Evolutionary conservation across 2,329 filamentous ascomycete genomes (phyloP), one percentile per base, ranked within the genome.

Genomic region (Fusarium humuli): DNA sequence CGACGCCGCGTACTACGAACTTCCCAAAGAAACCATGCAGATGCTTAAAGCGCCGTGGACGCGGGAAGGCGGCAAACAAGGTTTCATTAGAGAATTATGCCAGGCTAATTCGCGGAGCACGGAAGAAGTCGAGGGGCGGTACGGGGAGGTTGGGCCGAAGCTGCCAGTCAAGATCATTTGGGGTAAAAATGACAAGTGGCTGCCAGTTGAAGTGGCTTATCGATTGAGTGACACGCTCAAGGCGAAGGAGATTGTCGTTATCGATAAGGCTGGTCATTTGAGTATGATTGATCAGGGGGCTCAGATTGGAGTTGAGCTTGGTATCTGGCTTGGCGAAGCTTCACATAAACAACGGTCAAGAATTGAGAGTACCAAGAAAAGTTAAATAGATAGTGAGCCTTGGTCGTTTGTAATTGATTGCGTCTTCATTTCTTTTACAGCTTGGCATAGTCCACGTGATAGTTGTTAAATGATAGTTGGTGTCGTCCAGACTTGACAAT

Each of bases 161-260:
- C 64, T 81, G 13, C 80, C 81, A 0, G 79, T 84, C 7, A 81
- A 77, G 62, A 74, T 85, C 7, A 76, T 84, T 10, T 84, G 83
- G 83, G 83, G 82, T 2, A 76, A 74, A 25, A 70, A 83, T 5
- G 83, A 85, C 63, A 63, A 63, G 37, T 84, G 83, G 83, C 79
- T 84, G 47, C 82, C 81, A 0, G 76, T 77, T 1, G 78, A 81
- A 52, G 79, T 75, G 29, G 81, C 83, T 5, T 37, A 46, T 29
- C 67, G 67, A 29, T 53, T 76, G 25, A 68, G 73, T 3, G 65
- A 74, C 46, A 58, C 83, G 22, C 71, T 78, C 5, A 75, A 75
- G 32, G 72, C 77, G 4, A 71, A 71, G n/a, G 77, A 80, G 20
- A 72, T 79, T 37, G 76, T 81, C 4, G 52, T 81, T 70, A 77